Evolutionary conservation across 345 rosid genomes (phyloP), one percentile per base, ranked within the genome.

Genomic region (Aegle marmelos): DNA sequence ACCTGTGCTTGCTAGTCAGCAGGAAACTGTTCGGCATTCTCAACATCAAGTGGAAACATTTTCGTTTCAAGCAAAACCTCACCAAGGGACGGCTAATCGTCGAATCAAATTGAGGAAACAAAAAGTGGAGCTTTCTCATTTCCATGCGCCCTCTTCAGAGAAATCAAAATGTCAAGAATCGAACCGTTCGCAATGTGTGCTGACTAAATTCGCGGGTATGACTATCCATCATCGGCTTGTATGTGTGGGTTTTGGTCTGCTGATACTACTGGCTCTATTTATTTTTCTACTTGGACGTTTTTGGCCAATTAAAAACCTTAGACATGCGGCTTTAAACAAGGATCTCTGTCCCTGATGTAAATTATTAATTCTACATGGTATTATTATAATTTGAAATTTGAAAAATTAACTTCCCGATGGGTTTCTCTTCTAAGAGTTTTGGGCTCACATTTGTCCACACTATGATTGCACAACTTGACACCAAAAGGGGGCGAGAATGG

Each of bases 11-110:
- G 76, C 34, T 24, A 34, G 58, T 59, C 73, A 19, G 68, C 34
- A 57, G 3, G 82, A 82, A 70, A 34, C 74, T 2, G 68, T 41
- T 22, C 9, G 45, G 54, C 36, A 9, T 25, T 28, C 80, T 69
- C 82, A 77, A 39, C 81, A 72, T 70, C 54, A 72, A 6, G 53
- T 45, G 33, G 74, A 78, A 64, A 34, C 50, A n/a, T 30, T 54
- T 5, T 21, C 62, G 27, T 72, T 82, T 24, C 61, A 34, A 9
- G 17, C 67, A 37, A 14, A n/a, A 81, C 61, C 81, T 27, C 1
- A 53, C 37, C 91, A 81, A 64, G 85, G 81, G 36, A 71, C 72
- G 28, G 79, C 83, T 4, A 78, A 56, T 62, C 78, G 71, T 56
- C 84, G 88, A 76, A 57, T 86, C 80, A 84, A 66, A 72, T 48